A percentile compares a stretch with the other conserved stretches of the same genome.
Evolutionary conservation across 176 grass and related monocot species (phyloP).

Genomic region (Aegilops tauschii): DNA sequence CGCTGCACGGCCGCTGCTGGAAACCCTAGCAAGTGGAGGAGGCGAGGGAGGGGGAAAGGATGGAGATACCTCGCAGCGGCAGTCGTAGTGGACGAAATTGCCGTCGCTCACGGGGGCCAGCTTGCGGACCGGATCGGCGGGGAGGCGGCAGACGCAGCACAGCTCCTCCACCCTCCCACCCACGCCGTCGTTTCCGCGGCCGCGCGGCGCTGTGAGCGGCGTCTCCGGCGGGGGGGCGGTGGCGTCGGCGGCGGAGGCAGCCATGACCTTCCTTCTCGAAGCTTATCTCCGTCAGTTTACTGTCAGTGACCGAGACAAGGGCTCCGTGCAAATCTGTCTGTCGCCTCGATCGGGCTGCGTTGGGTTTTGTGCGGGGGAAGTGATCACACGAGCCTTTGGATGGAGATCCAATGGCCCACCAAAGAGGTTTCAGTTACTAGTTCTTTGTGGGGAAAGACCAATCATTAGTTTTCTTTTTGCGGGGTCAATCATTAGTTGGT

Average conservation of each 20-base stretch:
- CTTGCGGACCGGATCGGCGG: not conserved
- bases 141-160: constrained; percentile 34
- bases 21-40: not conserved
- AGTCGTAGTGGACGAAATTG: constrained; percentile 42
- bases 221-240: not conserved
- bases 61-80: constrained; percentile 33
- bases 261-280: not conserved
- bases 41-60: not conserved
- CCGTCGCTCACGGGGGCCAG: constrained; percentile 25
- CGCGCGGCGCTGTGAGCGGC: not conserved
- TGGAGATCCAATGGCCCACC: not conserved
- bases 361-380: not conserved
- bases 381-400: not conserved
- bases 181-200: too few species aligned
- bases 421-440: too few species aligned
- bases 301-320: not conserved
- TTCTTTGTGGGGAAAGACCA: too few species aligned
- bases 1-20: not conserved
- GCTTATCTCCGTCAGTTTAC: not conserved
- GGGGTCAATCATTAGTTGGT: too few species aligned
- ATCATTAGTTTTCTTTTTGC: too few species aligned
- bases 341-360: too few species aligned
- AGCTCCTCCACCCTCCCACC: not conserved
- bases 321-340: not conserved
- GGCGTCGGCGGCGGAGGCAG: not conserved